Evolutionary conservation across 2,329 filamentous ascomycete species (phyloP).

Genomic region (Chrysoporthe deuterocubensis): DNA sequence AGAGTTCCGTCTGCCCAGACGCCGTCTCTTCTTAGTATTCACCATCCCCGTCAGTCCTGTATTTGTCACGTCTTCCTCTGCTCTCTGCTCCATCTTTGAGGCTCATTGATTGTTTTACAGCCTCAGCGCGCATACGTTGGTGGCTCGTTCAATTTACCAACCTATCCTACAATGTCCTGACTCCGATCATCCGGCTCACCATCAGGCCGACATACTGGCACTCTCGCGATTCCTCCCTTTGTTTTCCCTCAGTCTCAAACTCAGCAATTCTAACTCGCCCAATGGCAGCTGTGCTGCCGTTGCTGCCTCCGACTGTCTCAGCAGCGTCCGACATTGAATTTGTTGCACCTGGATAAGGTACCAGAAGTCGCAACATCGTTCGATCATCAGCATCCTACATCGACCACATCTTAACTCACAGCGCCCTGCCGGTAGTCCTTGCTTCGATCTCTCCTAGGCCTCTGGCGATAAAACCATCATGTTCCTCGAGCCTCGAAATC

Average conservation of each 20-base stretch:
- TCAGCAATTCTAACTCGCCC: too few species aligned
- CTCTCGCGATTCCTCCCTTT: too few species aligned
- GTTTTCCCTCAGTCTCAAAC: too few species aligned
- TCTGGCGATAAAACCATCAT: constrained; percentile 20
- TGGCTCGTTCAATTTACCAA: too few species aligned
- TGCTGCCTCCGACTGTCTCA: background rate
- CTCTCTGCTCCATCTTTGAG: background rate
- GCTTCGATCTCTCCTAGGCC: background rate
- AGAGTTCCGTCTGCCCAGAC: too few species aligned
- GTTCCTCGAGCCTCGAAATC: constrained; percentile 9
- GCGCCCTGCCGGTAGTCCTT: background rate
- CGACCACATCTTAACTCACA: background rate
- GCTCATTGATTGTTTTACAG: background rate
- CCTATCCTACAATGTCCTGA: too few species aligned
- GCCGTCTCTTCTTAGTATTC: background rate
- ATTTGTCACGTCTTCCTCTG: background rate
- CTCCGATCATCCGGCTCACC: too few species aligned
- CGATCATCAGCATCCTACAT: background rate
- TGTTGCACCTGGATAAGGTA: background rate
- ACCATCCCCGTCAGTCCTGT: background rate
- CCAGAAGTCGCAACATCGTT: background rate
- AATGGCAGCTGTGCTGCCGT: too few species aligned
- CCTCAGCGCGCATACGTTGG: too few species aligned
- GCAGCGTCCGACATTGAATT: background rate
- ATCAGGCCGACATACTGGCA: too few species aligned